phyloP scores from a whole-genome alignment of 768 basidiomycete genomes.

The Xerocomellus dryophilus region DNA sequence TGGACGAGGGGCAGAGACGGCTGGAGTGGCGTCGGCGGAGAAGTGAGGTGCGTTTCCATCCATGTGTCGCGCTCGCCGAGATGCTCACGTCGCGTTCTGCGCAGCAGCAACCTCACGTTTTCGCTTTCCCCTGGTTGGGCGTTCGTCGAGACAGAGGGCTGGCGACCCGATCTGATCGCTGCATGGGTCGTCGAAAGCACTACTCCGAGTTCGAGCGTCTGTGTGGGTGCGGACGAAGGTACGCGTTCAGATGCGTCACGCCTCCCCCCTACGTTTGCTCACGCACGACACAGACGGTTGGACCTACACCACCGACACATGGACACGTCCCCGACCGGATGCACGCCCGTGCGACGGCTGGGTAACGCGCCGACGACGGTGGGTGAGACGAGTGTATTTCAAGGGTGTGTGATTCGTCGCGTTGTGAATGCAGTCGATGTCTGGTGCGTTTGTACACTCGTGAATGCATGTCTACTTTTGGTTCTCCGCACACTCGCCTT shows the following conservation, averaged over 20 bases:
- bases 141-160: constrained; percentile 75
- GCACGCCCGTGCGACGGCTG: constrained; percentile 43
- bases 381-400: constrained; percentile 63
- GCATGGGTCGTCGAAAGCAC: constrained; percentile 44
- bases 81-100: constrained; percentile 18
- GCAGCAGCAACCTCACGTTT: constrained; percentile 78
- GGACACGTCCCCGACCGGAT: constrained; percentile 50
- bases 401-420: neutral
- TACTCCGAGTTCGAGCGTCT: neutral
- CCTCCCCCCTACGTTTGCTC: neutral
- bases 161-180: constrained; percentile 63
- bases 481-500: too few relatives aligned
- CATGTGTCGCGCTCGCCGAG: too few relatives aligned
- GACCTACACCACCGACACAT: constrained; percentile 78
- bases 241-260: neutral
- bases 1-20: constrained; percentile 19
- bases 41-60: constrained; percentile 1
- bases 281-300: constrained; percentile 47
- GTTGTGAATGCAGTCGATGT: neutral
- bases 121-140: constrained; percentile 71
- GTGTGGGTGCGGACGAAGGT: constrained; percentile 29
- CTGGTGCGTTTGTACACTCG: neutral
- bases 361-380: constrained; percentile 65
- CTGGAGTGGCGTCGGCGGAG: constrained; percentile 12
- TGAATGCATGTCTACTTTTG: neutral